Evolutionary conservation across 768 basidiomycete genomes (phyloP), one percentile per base, ranked within the genome.

Genomic region (Cystobasidium tubakii): DNA sequence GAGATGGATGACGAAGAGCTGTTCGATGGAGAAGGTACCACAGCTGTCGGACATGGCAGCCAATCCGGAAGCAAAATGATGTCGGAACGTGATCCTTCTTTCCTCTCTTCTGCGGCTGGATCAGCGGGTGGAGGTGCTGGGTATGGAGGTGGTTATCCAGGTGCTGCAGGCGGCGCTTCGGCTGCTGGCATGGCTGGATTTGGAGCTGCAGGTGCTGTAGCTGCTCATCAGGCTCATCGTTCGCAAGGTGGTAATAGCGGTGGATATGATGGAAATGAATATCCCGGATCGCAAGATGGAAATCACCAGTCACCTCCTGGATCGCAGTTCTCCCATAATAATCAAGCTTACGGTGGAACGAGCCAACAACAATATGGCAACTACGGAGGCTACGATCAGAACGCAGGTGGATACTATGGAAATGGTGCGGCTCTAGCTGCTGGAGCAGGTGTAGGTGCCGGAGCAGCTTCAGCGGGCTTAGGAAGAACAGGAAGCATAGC

Each of bases 1-100:
- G 69, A 71, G 7, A 71, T 71, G 69, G 69, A 71, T 44, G 69
- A 71, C 36, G 69, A 71, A 36, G 69, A 71, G 17, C 54, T 71
- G 21, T 71, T 34, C 39, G 55, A 71, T 29, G 69, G 55, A 12
- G 69, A 46, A 25, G 43, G 36, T 13, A 65, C 63, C 10, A 65
- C 66, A 15, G 42, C 39, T 9, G 27, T 34, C 3, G 55, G 55
- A 27, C 42, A 50, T 33, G 66, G 66, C 10, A 23, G 42, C 15
- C 23, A 54, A 12, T 29, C 25, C 10, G 54, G 34, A 55, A 60
- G 69, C 23, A 53, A 71, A 25, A 71, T 71, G 69, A 71, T 71
- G 69, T 27, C 25, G 25, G 69, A 71, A 36, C 53, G 69, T 23
- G 69, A 71, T 31, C 69, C 69, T 9, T 34, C 33, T 36, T 71